phyloP scores from a whole-genome alignment of 139 green algal genomes.

The Limnomonas spitsbergensis region DNA sequence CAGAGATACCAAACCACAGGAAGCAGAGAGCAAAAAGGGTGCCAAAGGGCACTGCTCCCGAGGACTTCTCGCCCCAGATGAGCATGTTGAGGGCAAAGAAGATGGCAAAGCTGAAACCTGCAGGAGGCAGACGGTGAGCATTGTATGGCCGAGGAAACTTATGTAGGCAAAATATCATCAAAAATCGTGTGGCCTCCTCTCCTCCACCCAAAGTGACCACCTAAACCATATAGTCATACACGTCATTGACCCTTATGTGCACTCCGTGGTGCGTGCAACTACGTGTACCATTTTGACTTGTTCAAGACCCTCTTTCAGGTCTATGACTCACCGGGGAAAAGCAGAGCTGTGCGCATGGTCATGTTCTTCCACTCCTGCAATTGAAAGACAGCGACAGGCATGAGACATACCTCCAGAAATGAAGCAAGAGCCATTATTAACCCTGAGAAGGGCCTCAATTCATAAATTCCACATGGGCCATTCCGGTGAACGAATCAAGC shows the following conservation, averaged over 20 bases:
- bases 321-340: constrained; percentile 72
- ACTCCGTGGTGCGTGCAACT: too few relatives aligned
- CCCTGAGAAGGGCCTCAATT: not conserved
- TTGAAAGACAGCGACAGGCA: too few relatives aligned
- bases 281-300: too few relatives aligned
- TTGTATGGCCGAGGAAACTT: not conserved
- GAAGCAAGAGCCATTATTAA: not conserved
- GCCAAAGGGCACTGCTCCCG: constrained; percentile 90
- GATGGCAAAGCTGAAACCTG: constrained; percentile 79
- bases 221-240: too few relatives aligned
- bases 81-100: constrained; percentile 94
- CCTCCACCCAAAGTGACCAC: too few relatives aligned
- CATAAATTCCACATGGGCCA: too few relatives aligned
- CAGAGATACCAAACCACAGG: constrained; percentile 97
- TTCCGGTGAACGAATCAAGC: too few relatives aligned
- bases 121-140: not conserved
- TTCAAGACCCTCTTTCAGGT: not conserved
- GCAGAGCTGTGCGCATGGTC: constrained; percentile 85
- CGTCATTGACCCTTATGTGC: too few relatives aligned
- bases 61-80: constrained; percentile 89
- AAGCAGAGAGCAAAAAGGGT: constrained; percentile 94
- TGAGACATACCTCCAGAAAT: too few relatives aligned
- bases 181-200: too few relatives aligned
- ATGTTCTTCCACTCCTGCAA: constrained; percentile 83
- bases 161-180: too few relatives aligned